Evolutionary conservation across 1,284 basidiomycete genomes (phyloP).

Genomic region (Cutaneotrichosporon cyanovorans): DNA sequence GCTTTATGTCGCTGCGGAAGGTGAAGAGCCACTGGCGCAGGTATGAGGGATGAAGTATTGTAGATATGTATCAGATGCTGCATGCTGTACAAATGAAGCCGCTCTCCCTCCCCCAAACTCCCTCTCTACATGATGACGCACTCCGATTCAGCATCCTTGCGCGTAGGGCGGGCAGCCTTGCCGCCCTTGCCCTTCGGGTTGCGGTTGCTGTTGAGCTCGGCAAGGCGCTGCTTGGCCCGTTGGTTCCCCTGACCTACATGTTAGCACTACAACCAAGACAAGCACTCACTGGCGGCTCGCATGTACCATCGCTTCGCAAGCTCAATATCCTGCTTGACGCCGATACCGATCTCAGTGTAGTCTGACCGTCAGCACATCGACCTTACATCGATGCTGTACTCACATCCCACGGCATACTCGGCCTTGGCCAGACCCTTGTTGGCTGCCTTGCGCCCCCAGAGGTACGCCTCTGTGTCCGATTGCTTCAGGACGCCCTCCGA

Average conservation of each 20-base stretch:
- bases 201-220: constrained; percentile 54
- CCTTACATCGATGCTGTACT: constrained; percentile 12
- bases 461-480: constrained; percentile 92
- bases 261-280: neutral
- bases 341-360: constrained; percentile 96
- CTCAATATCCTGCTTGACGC: constrained; percentile 89
- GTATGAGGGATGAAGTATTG: neutral
- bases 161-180: constrained; percentile 67
- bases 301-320: constrained; percentile 98
- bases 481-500: constrained; percentile 94
- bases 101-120: no score
- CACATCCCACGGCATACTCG: constrained; percentile 85
- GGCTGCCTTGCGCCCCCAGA: constrained; percentile 89
- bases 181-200: constrained; percentile 45
- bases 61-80: constrained; percentile 1
- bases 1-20: no score
- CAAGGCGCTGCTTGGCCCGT: constrained; percentile 72
- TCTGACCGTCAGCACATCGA: constrained; percentile 45
- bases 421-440: constrained; percentile 90
- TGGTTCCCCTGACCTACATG: constrained; percentile 41
- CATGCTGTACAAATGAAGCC: constrained; percentile 9
- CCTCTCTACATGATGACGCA: constrained; percentile 63
- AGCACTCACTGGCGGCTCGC: constrained; percentile 77
- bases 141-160: constrained; percentile 84
- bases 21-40: no score